Conservation (phyloP, 768 basidiomycete genomes). For the Collybia nuda region DNA sequence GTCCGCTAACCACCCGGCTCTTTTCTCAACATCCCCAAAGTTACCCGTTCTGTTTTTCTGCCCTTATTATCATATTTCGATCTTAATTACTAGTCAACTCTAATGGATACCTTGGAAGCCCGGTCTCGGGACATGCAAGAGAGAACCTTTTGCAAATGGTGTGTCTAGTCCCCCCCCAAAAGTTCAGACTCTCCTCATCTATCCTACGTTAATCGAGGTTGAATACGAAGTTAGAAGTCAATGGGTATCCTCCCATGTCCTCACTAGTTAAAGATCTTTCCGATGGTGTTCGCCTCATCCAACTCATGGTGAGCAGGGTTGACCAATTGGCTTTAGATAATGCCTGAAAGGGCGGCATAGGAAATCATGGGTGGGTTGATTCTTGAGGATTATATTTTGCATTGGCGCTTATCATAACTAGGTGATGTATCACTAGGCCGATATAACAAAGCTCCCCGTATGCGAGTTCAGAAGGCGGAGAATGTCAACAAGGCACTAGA, state of each 20-base stretch:
- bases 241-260: conserved; percentile 84
- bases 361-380: conserved; percentile 87
- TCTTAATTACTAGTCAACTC: neutral
- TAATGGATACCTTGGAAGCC: conserved; percentile 61
- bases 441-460: conserved; percentile 87
- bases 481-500: conserved; percentile 97
- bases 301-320: conserved; percentile 71
- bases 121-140: conserved; percentile 69
- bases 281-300: conserved; percentile 94
- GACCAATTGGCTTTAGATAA: neutral
- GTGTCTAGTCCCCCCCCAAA: conserved; percentile 4
- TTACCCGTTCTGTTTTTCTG: conserved; percentile 5
- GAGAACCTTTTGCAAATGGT: conserved; percentile 94
- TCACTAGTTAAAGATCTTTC: conserved; percentile 90
- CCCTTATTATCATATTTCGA: neutral
- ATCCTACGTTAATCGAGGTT: conserved; percentile 56
- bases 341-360: conserved; percentile 37
- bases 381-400: neutral
- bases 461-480: conserved; percentile 96
- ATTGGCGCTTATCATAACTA: conserved; percentile 21
- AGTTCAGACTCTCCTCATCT: conserved; percentile 5
- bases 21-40: conserved; percentile 3
- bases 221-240: conserved; percentile 89
- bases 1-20: conserved; percentile 6
- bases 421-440: conserved; percentile 92